These are phyloP conservation scores for Chrysoporthe cubensis DNA, from an alignment of 2,329 filamentous ascomycete genomes.

Conservation along the genomic window DNA sequence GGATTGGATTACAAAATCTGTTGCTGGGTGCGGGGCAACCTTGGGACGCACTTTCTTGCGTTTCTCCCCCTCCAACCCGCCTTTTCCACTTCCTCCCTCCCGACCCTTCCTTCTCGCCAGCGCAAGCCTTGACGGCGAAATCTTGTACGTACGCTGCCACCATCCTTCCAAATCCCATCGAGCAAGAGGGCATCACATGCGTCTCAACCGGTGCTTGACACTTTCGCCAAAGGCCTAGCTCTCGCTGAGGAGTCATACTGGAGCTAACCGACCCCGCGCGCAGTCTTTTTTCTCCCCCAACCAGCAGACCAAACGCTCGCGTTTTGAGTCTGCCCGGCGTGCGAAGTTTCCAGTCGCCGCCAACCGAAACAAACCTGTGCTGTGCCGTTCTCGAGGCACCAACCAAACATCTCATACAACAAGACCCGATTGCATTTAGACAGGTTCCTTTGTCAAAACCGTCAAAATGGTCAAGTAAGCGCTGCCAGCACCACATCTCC, in stretches of 20 bases:
- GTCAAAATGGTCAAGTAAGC: conserved; percentile 99
- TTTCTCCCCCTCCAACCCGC: conserved; percentile 18
- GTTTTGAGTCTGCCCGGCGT: conserved; percentile 28
- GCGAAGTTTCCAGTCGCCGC: conserved; percentile 26
- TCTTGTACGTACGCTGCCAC: conserved; percentile 24
- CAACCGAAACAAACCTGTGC: conserved; percentile 8
- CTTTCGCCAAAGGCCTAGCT: conserved; percentile 7
- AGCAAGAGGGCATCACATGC: not conserved
- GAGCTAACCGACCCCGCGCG: conserved; percentile 25
- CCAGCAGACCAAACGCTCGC: conserved; percentile 24
- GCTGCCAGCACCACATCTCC: not conserved
- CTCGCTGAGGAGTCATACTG: not conserved
- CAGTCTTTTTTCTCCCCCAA: conserved; percentile 28
- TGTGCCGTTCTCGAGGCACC: conserved; percentile 30
- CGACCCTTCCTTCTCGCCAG: conserved; percentile 23
- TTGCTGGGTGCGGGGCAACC: conserved; percentile 14
- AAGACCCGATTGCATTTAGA: conserved; percentile 35
- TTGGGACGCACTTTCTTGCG: conserved; percentile 22
- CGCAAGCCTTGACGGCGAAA: conserved; percentile 30
- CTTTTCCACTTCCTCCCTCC: conserved; percentile 28
- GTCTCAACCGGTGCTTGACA: not conserved
- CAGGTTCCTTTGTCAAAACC: conserved; percentile 60
- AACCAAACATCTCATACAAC: conserved; percentile 22
- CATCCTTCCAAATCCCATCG: not conserved
- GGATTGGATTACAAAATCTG: conserved; percentile 28